Conservation (phyloP, 306 rosid species). For the Astragalus glycyphyllos region DNA sequence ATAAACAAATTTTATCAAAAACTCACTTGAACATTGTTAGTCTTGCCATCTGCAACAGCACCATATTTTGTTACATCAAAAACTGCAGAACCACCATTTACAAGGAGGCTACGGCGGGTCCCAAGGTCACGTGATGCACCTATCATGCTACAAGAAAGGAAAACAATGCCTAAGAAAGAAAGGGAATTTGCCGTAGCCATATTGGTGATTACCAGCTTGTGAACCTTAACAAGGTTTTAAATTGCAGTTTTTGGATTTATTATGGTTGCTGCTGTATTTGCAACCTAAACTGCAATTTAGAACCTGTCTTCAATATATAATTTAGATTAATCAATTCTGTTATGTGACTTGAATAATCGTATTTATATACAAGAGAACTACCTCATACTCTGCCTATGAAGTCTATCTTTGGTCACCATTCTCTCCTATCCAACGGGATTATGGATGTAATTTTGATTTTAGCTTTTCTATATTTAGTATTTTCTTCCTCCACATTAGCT, state of each 20-base stretch:
- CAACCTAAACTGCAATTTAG: constrained; percentile 37
- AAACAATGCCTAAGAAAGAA: constrained; percentile 39
- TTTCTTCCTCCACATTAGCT: constrained; percentile 13
- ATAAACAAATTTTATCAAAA: not conserved
- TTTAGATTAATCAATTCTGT: not conserved
- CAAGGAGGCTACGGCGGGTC: constrained; percentile 47
- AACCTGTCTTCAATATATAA: not conserved
- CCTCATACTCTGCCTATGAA: not conserved
- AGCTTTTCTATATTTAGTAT: constrained; percentile 19
- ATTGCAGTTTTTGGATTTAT: not conserved
- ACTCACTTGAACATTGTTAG: constrained; percentile 47
- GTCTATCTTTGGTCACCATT: constrained; percentile 34
- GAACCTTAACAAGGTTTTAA: constrained; percentile 32
- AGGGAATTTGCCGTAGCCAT: constrained; percentile 33
- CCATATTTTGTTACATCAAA: constrained; percentile 56
- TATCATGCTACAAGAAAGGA: constrained; percentile 42
- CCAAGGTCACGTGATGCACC: constrained; percentile 29
- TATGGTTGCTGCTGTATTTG: not conserved
- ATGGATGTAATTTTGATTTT: not conserved
- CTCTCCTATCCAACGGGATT: constrained; percentile 20
- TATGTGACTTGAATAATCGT: not conserved
- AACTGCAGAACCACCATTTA: constrained; percentile 5
- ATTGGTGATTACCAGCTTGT: not conserved
- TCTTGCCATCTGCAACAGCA: constrained; percentile 55
- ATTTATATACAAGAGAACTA: constrained; percentile 8